phyloP scores from a whole-genome alignment of 371 early-diverging fungal species.

The Cokeromyces recurvatus region DNA sequence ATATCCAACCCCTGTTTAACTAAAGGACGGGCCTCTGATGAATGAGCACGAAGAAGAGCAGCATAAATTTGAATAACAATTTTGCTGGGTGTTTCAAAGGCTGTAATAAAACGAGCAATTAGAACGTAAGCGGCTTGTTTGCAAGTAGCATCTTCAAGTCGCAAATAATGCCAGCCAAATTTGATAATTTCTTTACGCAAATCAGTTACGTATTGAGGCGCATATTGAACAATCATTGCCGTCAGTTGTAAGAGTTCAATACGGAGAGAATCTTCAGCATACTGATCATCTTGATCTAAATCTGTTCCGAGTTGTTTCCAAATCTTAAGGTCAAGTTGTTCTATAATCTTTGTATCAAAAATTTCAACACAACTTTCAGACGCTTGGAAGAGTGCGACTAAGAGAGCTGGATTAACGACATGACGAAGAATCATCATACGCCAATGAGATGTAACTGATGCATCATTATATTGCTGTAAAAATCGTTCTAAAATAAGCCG shows the following conservation, averaged over 20 bases:
- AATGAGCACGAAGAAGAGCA: conserved; percentile 84
- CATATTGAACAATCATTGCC: conserved; percentile 81
- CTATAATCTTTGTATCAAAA: conserved; percentile 63
- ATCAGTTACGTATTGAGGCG: conserved; percentile 71
- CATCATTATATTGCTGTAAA: conserved; percentile 56
- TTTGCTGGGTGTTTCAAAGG: conserved; percentile 90
- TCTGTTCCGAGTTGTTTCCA: conserved; percentile 67
- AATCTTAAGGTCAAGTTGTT: conserved; percentile 60
- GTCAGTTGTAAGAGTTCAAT: conserved; percentile 92
- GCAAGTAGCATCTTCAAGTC: conserved; percentile 88
- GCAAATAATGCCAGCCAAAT: conserved; percentile 89
- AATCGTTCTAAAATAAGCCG: conserved; percentile 64
- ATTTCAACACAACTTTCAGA: conserved; percentile 48
- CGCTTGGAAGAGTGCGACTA: conserved; percentile 53
- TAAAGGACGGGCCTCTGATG: conserved; percentile 75
- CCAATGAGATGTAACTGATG: conserved; percentile 35
- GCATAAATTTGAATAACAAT: conserved; percentile 88
- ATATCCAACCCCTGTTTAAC: conserved; percentile 94
- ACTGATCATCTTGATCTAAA: conserved; percentile 43
- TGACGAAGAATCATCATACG: conserved; percentile 69
- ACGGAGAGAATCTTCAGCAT: conserved; percentile 69
- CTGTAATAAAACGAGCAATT: conserved; percentile 86
- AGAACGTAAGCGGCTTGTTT: conserved; percentile 95
- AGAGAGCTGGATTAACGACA: conserved; percentile 76
- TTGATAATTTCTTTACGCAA: conserved; percentile 88